A percentile compares a stretch with the other conserved stretches of the same genome.
These are phyloP conservation scores for Saccharomycopsis hybrid DNA, from an alignment of 1,139 yeast species.

Conservation along the genomic window DNA sequence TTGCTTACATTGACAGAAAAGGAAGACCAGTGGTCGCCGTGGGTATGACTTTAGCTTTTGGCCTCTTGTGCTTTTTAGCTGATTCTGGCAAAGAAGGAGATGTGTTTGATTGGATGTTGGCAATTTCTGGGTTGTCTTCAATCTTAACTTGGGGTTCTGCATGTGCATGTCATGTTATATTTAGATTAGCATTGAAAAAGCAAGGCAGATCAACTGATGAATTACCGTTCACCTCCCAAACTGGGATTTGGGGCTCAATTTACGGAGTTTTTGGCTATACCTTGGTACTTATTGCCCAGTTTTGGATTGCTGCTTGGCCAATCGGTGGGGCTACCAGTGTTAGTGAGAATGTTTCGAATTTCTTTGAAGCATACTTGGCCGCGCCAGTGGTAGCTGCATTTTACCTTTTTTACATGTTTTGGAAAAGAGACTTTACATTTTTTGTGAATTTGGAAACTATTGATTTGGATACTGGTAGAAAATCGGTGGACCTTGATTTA, in stretches of 20 bases:
- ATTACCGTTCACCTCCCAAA: constrained; percentile 47
- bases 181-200: constrained; percentile 50
- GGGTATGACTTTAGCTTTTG: constrained; percentile 43
- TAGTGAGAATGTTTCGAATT: constrained; percentile 48
- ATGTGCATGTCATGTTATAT: constrained; percentile 52
- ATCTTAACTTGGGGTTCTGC: constrained; percentile 64
- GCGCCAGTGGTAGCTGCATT: constrained; percentile 53
- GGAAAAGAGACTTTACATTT: constrained; percentile 46
- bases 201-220: constrained; percentile 50
- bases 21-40: constrained; percentile 64
- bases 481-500: constrained; percentile 57
- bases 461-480: constrained; percentile 67
- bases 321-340: constrained; percentile 30
- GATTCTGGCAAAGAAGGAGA: constrained; percentile 52
- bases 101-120: constrained; percentile 64
- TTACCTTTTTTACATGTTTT: constrained; percentile 51
- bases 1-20: constrained; percentile 52
- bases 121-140: constrained; percentile 60
- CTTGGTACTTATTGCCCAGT: constrained; percentile 50
- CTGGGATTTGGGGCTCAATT: constrained; percentile 49
- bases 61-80: constrained; percentile 54
- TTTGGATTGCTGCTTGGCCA: constrained; percentile 73
- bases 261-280: constrained; percentile 42
- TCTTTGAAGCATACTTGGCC: constrained; percentile 59
- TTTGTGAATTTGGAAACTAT: constrained; percentile 45